Base-by-base conservation (phyloP, 2,329 filamentous ascomycete species). In the Thielaviopsis musarum region DNA sequence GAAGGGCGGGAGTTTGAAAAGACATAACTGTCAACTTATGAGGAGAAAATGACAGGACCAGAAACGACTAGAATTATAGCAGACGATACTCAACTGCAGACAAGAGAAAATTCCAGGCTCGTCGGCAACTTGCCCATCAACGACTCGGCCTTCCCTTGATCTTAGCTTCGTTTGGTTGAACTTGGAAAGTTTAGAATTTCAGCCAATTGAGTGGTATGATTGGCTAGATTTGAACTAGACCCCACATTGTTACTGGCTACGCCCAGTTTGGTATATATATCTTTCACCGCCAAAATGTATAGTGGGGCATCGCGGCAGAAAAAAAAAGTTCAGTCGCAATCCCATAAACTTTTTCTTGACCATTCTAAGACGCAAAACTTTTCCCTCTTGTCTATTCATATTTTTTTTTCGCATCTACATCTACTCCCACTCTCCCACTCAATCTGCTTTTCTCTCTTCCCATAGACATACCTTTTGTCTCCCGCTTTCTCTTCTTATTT, bases 261-360 rank as follows among this genome's bases (percentile, higher is more conserved):
- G 9, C 21, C n/a, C 15, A 26, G 30, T n/a, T 52, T 28, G 34
- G 41, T 54, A 34, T 28, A 4, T n/a, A 22, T 41, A 49, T n/a
- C n/a, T 22, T 30, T 59, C 57, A 61, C 60, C 60, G 60, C 60
- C 54, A 48, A 45, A 17, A 24, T 34, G 9, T 53, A 45, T 24
- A 59, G 54, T 65, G 64, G 70, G 64, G 58, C 68, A 67, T 61
- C 64, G 64, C 59, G 60, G 54, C 49, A 61, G 67, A 66, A 65
- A 68, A 65, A 66, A 68, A 65, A 65, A 62, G 62, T 65, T 41
- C 57, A 38, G 3, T 45, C 30, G 52, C 51, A 13, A 48, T 58
- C 19, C 22, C 15, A 28, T 54, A 52, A 28, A 17, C 41, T 53
- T 59, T 49, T 41, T 59, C 38, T 56, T 21, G 12, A 12, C 57